Percentiles rank a stretch among this genome's conserved stretches.
phyloP scores from a whole-genome alignment of 306 rosid species.

The Cucumis melo region DNA sequence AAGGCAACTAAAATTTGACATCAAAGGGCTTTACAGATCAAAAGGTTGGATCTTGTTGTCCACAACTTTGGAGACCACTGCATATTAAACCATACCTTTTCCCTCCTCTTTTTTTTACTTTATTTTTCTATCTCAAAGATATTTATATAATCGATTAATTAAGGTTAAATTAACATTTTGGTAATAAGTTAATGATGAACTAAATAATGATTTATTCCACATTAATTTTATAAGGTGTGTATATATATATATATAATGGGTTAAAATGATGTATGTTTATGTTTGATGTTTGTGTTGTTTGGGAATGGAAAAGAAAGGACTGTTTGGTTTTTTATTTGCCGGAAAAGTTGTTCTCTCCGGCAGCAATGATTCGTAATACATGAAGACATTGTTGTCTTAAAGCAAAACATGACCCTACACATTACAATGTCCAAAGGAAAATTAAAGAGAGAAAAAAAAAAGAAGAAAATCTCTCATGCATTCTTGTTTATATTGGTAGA shows the following conservation, averaged over 20 bases:
- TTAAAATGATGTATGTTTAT: background rate
- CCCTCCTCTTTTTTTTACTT: slow-evolving; percentile 20
- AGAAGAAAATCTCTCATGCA: background rate
- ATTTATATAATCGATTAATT: too few relatives aligned
- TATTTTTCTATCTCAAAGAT: background rate
- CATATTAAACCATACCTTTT: slow-evolving; percentile 24
- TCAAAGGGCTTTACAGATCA: slow-evolving; percentile 41
- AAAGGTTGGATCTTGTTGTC: slow-evolving; percentile 75
- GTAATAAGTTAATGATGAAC: too few relatives aligned
- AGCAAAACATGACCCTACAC: slow-evolving; percentile 58
- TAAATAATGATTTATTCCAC: too few relatives aligned
- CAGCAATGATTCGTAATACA: slow-evolving; percentile 18
- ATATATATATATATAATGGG: background rate
- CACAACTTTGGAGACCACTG: slow-evolving; percentile 65
- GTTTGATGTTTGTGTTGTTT: background rate
- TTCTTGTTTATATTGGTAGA: background rate
- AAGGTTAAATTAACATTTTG: too few relatives aligned
- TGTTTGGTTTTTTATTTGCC: background rate
- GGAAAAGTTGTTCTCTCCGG: slow-evolving; percentile 12
- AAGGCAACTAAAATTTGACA: slow-evolving; percentile 26
- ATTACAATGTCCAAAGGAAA: background rate
- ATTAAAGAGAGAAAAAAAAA: background rate
- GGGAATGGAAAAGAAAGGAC: background rate
- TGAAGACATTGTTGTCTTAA: slow-evolving; percentile 58
- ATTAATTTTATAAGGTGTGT: too few relatives aligned